These are phyloP conservation scores for Scheffersomyces spartinae DNA, from an alignment of 805 yeast genomes.

Conservation along the genomic window DNA sequence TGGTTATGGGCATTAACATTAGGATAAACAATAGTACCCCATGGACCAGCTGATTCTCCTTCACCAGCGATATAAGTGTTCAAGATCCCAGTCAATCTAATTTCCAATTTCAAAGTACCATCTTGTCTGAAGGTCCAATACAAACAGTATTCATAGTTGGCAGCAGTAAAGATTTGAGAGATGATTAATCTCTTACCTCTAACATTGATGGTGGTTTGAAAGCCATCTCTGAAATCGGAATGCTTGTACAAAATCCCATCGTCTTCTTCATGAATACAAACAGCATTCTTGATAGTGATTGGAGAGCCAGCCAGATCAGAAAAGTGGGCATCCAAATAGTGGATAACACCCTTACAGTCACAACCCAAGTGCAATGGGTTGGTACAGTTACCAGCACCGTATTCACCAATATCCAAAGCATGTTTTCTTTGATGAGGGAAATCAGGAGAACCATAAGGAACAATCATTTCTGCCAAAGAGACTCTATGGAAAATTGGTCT, in stretches of 20 bases:
- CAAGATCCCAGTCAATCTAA: slow-evolving; percentile 73
- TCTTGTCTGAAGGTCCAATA: slow-evolving; percentile 80
- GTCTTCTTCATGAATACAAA: slow-evolving; percentile 81
- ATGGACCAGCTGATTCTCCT: slow-evolving; percentile 58
- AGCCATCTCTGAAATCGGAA: slow-evolving; percentile 74
- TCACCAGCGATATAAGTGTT: slow-evolving; percentile 59
- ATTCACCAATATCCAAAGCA: slow-evolving; percentile 79
- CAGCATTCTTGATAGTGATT: slow-evolving; percentile 60
- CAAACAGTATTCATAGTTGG: slow-evolving; percentile 76
- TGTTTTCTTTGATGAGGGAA: slow-evolving; percentile 79
- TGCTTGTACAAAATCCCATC: slow-evolving; percentile 73
- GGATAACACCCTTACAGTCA: slow-evolving; percentile 80
- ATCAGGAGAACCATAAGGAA: slow-evolving; percentile 72
- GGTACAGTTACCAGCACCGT: slow-evolving; percentile 81
- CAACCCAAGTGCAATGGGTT: slow-evolving; percentile 71
- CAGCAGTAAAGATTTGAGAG: slow-evolving; percentile 79
- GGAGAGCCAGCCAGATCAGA: slow-evolving; percentile 59
- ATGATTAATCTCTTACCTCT: slow-evolving; percentile 65
- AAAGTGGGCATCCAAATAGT: slow-evolving; percentile 72
- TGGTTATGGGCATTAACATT: slow-evolving; percentile 77
- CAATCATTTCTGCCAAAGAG: slow-evolving; percentile 74
- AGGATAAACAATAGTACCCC: slow-evolving; percentile 77
- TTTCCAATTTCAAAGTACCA: slow-evolving; percentile 70
- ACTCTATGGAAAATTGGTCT: slow-evolving; percentile 72
- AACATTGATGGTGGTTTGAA: slow-evolving; percentile 62